These are phyloP conservation scores for Xylaria acuta DNA, from an alignment of 495 filamentous ascomycete species.

Conservation along the genomic window DNA sequence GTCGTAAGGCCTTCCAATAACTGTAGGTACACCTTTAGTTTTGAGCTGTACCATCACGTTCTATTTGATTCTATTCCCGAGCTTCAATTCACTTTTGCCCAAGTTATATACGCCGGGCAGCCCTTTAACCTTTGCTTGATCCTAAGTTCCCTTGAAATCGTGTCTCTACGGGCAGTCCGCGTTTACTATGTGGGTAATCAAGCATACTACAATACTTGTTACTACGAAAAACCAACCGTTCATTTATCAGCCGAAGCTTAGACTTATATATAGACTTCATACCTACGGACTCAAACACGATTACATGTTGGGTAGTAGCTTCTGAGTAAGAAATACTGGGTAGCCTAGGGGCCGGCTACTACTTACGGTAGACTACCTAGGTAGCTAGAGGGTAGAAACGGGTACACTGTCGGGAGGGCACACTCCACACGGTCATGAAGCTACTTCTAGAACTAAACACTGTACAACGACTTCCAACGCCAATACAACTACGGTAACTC, in stretches of 20 bases:
- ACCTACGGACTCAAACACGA: neutral
- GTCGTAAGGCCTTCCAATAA: neutral
- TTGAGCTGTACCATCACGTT: neutral
- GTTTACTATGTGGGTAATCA: neutral
- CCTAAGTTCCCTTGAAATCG: no score
- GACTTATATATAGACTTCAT: neutral
- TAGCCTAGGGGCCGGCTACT: neutral
- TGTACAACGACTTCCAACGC: neutral
- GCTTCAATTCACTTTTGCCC: neutral
- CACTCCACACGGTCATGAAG: neutral
- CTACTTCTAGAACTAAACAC: neutral
- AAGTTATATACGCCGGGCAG: neutral
- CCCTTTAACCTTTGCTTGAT: neutral
- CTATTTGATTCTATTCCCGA: neutral
- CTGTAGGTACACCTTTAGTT: neutral
- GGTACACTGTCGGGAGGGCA: neutral
- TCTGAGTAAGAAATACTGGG: neutral
- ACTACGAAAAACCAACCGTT: neutral
- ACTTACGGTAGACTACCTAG: neutral
- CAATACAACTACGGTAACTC: neutral
- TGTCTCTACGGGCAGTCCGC: no score
- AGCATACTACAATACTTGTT: neutral
- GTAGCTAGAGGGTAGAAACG: neutral
- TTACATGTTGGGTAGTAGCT: neutral
- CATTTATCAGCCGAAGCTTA: neutral